Percentiles rank a stretch among this genome's conserved stretches.
These are phyloP conservation scores for Xylariales sp. DNA, from an alignment of 2,329 filamentous ascomycete species.

Conservation along the genomic window DNA sequence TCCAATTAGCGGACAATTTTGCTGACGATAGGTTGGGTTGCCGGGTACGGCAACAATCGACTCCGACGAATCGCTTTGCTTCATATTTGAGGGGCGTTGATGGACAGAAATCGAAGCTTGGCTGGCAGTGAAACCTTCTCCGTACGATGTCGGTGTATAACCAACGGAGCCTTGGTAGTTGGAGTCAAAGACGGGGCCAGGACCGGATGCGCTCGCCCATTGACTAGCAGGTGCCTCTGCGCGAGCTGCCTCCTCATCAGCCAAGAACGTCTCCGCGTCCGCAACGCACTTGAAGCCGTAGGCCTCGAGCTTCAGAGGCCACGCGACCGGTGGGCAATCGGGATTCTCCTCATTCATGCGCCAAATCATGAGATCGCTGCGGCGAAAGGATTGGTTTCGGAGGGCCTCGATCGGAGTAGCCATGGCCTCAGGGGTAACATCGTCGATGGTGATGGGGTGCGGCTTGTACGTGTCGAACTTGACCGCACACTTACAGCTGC, in stretches of 20 bases:
- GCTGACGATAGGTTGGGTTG: not conserved
- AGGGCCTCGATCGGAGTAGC: not conserved
- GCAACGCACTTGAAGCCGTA: slow-evolving; percentile 1
- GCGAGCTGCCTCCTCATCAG: not conserved
- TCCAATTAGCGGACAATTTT: slow-evolving; percentile 25
- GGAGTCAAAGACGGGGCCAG: not conserved
- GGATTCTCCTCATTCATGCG: not conserved
- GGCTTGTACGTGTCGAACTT: slow-evolving; percentile 27
- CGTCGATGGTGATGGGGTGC: slow-evolving; percentile 1
- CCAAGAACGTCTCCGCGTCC: not conserved
- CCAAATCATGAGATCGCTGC: slow-evolving; percentile 4
- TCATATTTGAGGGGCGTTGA: too few relatives aligned
- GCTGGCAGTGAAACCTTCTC: not conserved
- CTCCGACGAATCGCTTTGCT: too few relatives aligned
- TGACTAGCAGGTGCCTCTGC: not conserved
- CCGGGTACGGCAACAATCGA: not conserved
- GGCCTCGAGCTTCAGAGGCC: not conserved
- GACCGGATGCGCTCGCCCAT: not conserved
- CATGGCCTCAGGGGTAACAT: not conserved
- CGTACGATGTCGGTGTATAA: not conserved
- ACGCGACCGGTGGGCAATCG: not conserved
- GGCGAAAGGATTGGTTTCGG: not conserved
- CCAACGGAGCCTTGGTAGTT: not conserved
- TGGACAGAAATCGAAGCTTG: too few relatives aligned
- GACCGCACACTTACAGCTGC: slow-evolving; percentile 30